Base-by-base conservation (phyloP, 805 yeast genomes). In the Candida incommunis region DNA sequence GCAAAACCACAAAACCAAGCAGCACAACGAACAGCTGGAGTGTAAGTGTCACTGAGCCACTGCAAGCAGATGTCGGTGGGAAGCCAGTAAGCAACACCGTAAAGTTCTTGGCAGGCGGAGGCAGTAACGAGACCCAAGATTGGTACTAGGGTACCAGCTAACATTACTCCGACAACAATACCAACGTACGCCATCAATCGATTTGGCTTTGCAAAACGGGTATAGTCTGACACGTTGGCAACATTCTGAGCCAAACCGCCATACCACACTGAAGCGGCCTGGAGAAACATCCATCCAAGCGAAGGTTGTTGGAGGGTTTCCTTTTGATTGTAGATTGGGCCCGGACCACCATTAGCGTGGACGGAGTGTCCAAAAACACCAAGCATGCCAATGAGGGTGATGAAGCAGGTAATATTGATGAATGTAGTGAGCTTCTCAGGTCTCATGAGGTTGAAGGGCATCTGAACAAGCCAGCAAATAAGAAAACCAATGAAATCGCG, bases 91-190 rank as follows among this genome's bases (percentile, higher is more conserved):
- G 56, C 55, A 23, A 47, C 50, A 25, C 64, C 67, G 49, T 68
- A 69, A 18, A 60, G 48, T 40, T 59, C 56, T 35, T 55, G 49
- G 22, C 64, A 58, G 9, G 68, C 60, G 15, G 70, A 66, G 1
- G 71, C 70, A 23, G 69, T 66, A 41, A 68, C 55, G 41, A 69
- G 57, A 50, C 72, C 71, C 54, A 67, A 64, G 9, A 69, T 53
- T 2, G 73, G 73, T 23, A 69, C 65, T 27, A 69, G 45, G 21
- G 71, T 64, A 1, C 72, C 42, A n/a, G 31, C 9, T 27, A 58
- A 41, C 37, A 63, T 52, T 5, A 61, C 54, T 25, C 68, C 69
- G 31, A 44, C 37, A 21, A 57, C 50, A 15, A 61, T 53, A 31
- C 37, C 37, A 9, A 31, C 7, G 18, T 31, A 31, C 11, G 63